phyloP scores from a whole-genome alignment of 306 rosid species.

The Trifolium pratense region DNA sequence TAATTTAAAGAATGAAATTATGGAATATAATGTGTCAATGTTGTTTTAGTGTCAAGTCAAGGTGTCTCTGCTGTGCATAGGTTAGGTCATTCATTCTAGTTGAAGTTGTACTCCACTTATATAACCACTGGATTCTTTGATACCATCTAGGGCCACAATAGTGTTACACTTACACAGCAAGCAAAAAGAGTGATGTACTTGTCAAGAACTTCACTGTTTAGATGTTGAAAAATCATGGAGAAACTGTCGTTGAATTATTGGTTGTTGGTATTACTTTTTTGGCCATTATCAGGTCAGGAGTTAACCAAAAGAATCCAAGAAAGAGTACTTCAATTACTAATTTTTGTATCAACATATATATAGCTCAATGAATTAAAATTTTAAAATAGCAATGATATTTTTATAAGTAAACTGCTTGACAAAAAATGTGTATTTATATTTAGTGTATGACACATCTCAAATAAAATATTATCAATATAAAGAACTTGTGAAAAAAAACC shows the following conservation, averaged over 20 bases:
- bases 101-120: constrained; percentile 3
- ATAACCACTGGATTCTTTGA: background rate
- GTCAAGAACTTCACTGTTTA: constrained; percentile 7
- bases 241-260: constrained; percentile 47
- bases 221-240: constrained; percentile 42
- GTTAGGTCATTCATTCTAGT: background rate
- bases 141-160: background rate
- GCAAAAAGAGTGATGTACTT: constrained; percentile 20
- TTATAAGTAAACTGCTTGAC: background rate
- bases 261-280: constrained; percentile 54
- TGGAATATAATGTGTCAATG: background rate
- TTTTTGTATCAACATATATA: background rate
- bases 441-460: too few relatives aligned
- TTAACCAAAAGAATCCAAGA: constrained; percentile 49
- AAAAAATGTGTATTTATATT: too few relatives aligned
- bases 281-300: constrained; percentile 43
- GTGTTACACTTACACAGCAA: constrained; percentile 13
- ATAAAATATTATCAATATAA: too few relatives aligned
- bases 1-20: background rate
- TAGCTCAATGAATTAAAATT: background rate
- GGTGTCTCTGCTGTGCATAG: background rate
- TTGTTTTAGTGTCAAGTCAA: background rate
- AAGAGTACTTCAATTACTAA: constrained; percentile 43
- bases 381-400: background rate
- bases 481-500: too few relatives aligned